Evolutionary conservation across 352 stramenopile genomes (phyloP), one percentile per base, ranked within the genome.

Genomic region (Globisporangium carolinianum): DNA sequence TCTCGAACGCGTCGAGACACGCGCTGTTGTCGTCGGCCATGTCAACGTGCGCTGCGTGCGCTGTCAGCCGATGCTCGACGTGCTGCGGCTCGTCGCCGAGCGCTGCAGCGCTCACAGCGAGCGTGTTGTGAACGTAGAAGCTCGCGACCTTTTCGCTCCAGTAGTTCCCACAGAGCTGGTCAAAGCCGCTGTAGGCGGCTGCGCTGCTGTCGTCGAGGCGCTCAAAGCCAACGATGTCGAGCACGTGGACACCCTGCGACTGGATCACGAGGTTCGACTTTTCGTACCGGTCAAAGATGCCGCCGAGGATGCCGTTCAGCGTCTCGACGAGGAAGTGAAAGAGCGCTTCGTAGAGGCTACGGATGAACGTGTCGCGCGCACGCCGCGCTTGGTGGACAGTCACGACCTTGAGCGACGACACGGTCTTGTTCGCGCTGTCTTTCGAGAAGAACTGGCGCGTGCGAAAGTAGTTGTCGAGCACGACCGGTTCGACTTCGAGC

Each of bases 381-480:
- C 79, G 77, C 1, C 79, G 67, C 17, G 83, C 83, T 67, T 94
- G 83, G 58, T 72, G 69, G 0, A 94, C 69, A 7, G 79, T 94
- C 51, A 94, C 83, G 24, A 94, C 79, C 57, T 91, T 94, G 9
- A 91, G 66, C 5, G 83, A 90, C 17, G 83, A 91, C 8, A 89
- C 68, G 1, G 78, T 87, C 67, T 88, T 89, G 66, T 75, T 77
- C 7, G 7, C 7, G 3, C 68, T 71, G 55, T 91, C 81, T 43
- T 89, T 89, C 0, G 76, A 85, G 58, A 89, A 89, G 56, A 89
- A 91, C 48, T 89, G 77, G 5, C 83, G 79, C 6, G 83, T 94
- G 2, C 83, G 79, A 58, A 94, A 94, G 60, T 91, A 94, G 55
- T 94, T 90, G 59, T 94, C 83, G 35, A 94, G 61, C 3, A 91